phyloP scores from a whole-genome alignment of 345 rosid genomes.

The Acer negundo region DNA sequence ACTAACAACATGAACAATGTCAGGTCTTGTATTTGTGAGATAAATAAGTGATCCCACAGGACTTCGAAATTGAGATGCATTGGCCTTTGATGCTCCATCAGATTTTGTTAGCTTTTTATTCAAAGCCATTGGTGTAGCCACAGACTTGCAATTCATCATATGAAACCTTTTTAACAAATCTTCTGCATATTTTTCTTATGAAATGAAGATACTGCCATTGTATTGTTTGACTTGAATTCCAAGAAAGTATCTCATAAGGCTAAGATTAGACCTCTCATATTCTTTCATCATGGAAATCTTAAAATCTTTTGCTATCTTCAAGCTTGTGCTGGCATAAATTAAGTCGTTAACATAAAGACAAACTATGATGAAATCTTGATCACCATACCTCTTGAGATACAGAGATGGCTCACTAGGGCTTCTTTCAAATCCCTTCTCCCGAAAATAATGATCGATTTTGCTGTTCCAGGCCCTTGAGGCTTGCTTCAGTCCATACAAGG shows the following conservation, averaged over 20 bases:
- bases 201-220: background rate
- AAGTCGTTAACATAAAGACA: background rate
- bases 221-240: background rate
- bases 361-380: background rate
- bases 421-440: background rate
- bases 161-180: background rate
- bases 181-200: background rate
- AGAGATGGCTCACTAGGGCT: background rate
- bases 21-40: conserved; percentile 5
- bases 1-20: background rate
- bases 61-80: background rate
- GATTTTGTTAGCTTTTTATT: background rate
- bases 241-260: background rate
- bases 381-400: background rate
- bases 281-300: background rate
- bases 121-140: background rate
- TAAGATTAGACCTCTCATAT: background rate
- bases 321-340: background rate
- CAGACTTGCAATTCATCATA: background rate
- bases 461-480: background rate
- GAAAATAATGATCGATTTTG: background rate
- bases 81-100: background rate
- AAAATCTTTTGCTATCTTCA: background rate
- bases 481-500: background rate
- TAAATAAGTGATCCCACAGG: background rate